Conservation (phyloP, 306 rosid genomes). For the Trichosanthes cucumerina region DNA sequence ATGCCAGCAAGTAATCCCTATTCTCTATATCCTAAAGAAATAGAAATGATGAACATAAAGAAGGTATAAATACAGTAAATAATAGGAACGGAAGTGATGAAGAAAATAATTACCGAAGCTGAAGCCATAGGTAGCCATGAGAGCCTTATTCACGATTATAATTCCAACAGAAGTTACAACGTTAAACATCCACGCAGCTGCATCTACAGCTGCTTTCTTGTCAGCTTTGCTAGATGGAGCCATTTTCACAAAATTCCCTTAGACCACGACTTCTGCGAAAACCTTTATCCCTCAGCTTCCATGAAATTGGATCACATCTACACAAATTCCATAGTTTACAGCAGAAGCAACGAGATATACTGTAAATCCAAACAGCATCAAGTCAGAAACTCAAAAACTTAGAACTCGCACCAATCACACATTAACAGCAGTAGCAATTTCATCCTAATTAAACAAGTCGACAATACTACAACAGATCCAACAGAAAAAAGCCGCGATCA, state of each 20-base stretch:
- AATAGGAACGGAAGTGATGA: neutral
- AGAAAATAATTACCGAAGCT: conserved; percentile 53
- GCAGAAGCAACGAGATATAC: conserved; percentile 4
- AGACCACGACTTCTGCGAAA: neutral
- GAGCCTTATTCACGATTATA: conserved; percentile 79
- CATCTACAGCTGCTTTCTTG: conserved; percentile 64
- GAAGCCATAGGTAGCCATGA: conserved; percentile 79
- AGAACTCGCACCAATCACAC: neutral
- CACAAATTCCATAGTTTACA: conserved; percentile 12
- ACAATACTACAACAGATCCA: neutral
- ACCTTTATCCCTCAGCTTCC: conserved; percentile 27
- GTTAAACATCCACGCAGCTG: conserved; percentile 86
- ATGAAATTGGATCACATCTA: conserved; percentile 17
- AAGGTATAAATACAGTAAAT: neutral
- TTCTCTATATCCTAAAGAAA: neutral
- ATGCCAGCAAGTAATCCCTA: neutral
- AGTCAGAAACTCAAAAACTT: neutral
- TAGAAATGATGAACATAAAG: neutral
- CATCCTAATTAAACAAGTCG: conserved; percentile 18
- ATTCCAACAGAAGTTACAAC: conserved; percentile 87
- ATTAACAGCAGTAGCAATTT: neutral
- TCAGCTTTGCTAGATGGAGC: conserved; percentile 63
- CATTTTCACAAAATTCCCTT: conserved; percentile 19
- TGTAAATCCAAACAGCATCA: conserved; percentile 6
- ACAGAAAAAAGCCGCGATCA: neutral